Conservation (phyloP, 495 filamentous ascomycete genomes). For the Daldinia vernicosa region DNA sequence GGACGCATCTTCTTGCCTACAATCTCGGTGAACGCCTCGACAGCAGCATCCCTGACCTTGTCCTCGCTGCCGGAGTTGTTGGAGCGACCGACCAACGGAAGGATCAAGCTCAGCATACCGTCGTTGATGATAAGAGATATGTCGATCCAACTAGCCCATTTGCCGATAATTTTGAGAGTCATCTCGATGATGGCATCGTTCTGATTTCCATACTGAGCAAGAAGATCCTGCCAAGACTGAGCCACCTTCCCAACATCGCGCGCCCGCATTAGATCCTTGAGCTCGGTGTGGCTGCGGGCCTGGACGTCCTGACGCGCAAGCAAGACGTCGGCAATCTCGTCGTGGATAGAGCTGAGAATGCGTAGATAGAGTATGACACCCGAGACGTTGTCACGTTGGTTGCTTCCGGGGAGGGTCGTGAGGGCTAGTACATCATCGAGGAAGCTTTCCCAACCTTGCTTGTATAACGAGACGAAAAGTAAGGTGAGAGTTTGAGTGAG, state of each 20-base stretch:
- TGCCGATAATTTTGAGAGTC: constrained; percentile 85
- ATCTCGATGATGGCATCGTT: constrained; percentile 82
- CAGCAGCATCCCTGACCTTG: constrained; percentile 82
- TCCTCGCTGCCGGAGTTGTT: constrained; percentile 63
- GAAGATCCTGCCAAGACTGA: constrained; percentile 87
- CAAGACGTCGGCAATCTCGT: constrained; percentile 94
- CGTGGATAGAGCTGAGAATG: constrained; percentile 86
- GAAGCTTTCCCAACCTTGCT: constrained; percentile 82
- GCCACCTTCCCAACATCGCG: constrained; percentile 88
- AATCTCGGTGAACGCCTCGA: constrained; percentile 93
- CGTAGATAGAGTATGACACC: constrained; percentile 90
- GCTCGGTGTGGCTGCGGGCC: constrained; percentile 76
- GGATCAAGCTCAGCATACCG: constrained; percentile 80
- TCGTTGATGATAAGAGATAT: constrained; percentile 92
- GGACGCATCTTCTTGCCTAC: constrained; percentile 97
- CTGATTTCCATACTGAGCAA: constrained; percentile 78
- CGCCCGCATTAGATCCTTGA: constrained; percentile 88
- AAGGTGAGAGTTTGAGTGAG: constrained; percentile 93
- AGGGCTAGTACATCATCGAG: constrained; percentile 85
- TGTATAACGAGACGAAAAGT: constrained; percentile 87
- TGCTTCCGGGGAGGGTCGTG: constrained; percentile 63
- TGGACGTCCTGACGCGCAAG: constrained; percentile 78
- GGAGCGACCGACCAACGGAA: constrained; percentile 76
- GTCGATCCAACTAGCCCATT: constrained; percentile 98
- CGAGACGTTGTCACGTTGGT: constrained; percentile 69